These are phyloP conservation scores for Talinum fruticosum DNA, from an alignment of 148 eudicot species.

Conservation along the genomic window DNA sequence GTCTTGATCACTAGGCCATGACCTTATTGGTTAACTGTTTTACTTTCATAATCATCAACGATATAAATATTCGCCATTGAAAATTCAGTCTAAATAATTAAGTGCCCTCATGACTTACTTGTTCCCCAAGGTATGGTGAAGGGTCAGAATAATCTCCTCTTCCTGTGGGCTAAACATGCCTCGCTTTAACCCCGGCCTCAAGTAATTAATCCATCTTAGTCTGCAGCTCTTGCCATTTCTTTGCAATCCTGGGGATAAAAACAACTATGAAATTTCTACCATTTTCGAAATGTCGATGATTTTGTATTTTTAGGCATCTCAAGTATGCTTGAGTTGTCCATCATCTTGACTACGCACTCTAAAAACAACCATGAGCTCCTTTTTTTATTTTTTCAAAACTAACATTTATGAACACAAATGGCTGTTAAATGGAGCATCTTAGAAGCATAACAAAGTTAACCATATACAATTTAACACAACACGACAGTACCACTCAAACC, in stretches of 20 bases:
- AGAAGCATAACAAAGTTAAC: background rate
- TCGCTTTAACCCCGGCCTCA: slow-evolving; percentile 75
- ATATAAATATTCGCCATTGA: slow-evolving; percentile 3
- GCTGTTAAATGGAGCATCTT: background rate
- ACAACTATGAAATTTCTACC: background rate
- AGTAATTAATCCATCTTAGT: slow-evolving; percentile 74
- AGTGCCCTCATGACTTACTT: slow-evolving; percentile 48
- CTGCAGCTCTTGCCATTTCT: slow-evolving; percentile 91
- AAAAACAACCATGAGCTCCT: too few relatives aligned
- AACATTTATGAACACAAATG: background rate
- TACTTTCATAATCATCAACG: background rate
- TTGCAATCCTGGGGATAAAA: slow-evolving; percentile 46
- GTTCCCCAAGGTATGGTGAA: slow-evolving; percentile 76
- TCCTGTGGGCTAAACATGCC: slow-evolving; percentile 57
- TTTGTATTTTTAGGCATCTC: background rate
- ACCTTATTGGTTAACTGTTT: too few relatives aligned
- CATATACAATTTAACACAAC: too few relatives aligned
- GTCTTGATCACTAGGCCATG: too few relatives aligned
- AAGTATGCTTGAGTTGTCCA: background rate
- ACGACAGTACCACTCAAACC: too few relatives aligned
- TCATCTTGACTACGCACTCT: background rate
- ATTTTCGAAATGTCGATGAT: background rate
- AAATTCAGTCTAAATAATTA: slow-evolving; percentile 9
- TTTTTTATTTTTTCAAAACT: background rate
- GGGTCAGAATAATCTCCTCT: slow-evolving; percentile 51